A percentile compares a stretch with the other conserved stretches of the same genome.
phyloP scores from a whole-genome alignment of 352 stramenopile species.

The Lagenidium giganteum region DNA sequence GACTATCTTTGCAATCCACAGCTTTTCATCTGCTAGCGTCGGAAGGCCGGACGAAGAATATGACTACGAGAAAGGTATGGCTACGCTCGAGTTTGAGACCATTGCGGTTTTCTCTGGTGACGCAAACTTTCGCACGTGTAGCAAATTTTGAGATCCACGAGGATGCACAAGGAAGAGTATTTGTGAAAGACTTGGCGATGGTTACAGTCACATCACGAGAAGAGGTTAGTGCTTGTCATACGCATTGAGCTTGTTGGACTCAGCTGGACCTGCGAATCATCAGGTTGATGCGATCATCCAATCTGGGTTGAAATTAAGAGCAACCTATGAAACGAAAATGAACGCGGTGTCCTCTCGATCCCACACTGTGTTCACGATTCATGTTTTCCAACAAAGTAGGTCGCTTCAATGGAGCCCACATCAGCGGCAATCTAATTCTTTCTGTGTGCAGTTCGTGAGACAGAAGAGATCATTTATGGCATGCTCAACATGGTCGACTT shows the following conservation, averaged over 20 bases:
- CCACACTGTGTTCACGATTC: slow-evolving; percentile 86
- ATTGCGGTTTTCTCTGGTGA: not conserved
- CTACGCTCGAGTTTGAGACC: not conserved
- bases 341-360: slow-evolving; percentile 87
- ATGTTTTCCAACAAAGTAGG: slow-evolving; percentile 78
- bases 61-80: slow-evolving; percentile 77
- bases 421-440: not conserved
- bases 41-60: slow-evolving; percentile 58
- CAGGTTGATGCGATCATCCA: slow-evolving; percentile 82
- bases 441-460: slow-evolving; percentile 35
- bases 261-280: no score
- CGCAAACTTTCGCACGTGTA: no score
- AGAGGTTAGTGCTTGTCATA: no score
- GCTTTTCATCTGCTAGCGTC: slow-evolving; percentile 48
- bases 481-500: slow-evolving; percentile 86
- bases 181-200: slow-evolving; percentile 91
- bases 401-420: no score
- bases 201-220: slow-evolving; percentile 85
- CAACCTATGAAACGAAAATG: slow-evolving; percentile 92
- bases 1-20: not conserved
- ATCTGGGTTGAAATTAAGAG: slow-evolving; percentile 78
- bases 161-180: slow-evolving; percentile 88
- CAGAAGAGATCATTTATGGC: slow-evolving; percentile 76
- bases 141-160: slow-evolving; percentile 92
- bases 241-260: not conserved